Base-by-base conservation (phyloP, 1,139 yeast species). In the Arxiozyma bovina region DNA sequence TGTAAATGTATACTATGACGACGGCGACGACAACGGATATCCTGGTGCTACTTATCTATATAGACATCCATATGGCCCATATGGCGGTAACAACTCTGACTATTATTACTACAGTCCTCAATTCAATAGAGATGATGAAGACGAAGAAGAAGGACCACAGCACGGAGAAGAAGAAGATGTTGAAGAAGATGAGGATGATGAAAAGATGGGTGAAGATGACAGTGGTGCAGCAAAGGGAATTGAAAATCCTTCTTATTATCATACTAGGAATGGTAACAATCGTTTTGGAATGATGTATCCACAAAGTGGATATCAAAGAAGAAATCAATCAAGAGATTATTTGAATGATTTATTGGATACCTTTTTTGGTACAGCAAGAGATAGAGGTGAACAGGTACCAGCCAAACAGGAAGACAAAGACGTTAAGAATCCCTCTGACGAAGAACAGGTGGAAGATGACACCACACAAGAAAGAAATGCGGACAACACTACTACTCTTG, bases 101-200 rank as follows among this genome's bases (percentile, higher is more conserved):
- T 34, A 34, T 9, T 58, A 61, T 49, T 63, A 63, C 45, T 63
- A 63, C 51, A 60, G 59, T 44, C 66, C 66, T 1, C 61, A 56
- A 34, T 62, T 61, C 50, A 57, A 53, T 38, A 58, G 57, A 42
- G 54, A 57, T 12, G 57, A 60, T 12, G 62, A 51, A 6, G 50
- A 40, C 20, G 61, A 54, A 44, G 57, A 54, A 15, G 50, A 47
- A n/a, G 46, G 42, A 34, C n/a, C n/a, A n/a, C n/a, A n/a, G n/a
- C n/a, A n/a, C n/a, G n/a, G n/a, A n/a, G n/a, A n/a, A n/a, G n/a
- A n/a, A n/a, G n/a, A n/a, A n/a, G n/a, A n/a, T n/a, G n/a, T n/a
- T n/a, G 54, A 54, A 17, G 57, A 50, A 9, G 55, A 51, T 3
- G 54, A 50, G 20, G 54, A 50, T 18, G 38, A 47, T 22, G 44